These are phyloP conservation scores for Diaporthe sp. DNA, from an alignment of 2,329 filamentous ascomycete genomes.

Conservation along the genomic window DNA sequence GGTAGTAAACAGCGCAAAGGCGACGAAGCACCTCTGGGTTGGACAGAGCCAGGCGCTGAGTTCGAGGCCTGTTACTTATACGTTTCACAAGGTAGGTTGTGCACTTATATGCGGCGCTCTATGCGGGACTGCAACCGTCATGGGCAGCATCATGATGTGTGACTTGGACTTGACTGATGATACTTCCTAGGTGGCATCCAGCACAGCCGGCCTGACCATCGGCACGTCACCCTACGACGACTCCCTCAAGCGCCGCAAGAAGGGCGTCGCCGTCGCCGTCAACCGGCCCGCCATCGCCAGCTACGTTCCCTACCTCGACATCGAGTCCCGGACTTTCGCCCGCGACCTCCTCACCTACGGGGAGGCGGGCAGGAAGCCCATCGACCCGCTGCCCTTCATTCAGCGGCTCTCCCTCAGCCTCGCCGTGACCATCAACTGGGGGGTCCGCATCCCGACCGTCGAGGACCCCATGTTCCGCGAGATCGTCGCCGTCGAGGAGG, in stretches of 20 bases:
- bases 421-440: constrained; percentile 41
- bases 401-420: constrained; percentile 40
- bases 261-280: constrained; percentile 75
- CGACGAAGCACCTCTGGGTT: constrained; percentile 74
- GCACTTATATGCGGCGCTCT: neutral
- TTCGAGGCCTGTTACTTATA: constrained; percentile 74
- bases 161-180: neutral
- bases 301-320: constrained; percentile 77
- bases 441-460: constrained; percentile 39
- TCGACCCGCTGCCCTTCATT: constrained; percentile 38
- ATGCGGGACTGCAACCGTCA: neutral
- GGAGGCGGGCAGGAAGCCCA: constrained; percentile 60
- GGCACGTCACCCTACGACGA: constrained; percentile 79
- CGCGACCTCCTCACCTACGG: constrained; percentile 65
- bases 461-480: constrained; percentile 39
- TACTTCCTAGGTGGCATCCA: constrained; percentile 49
- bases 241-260: constrained; percentile 73
- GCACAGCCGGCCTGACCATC: constrained; percentile 56
- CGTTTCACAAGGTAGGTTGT: constrained; percentile 62
- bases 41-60: constrained; percentile 75
- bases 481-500: constrained; percentile 41
- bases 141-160: neutral
- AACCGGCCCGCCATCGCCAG: constrained; percentile 75
- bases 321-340: constrained; percentile 70
- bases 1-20: constrained; percentile 76